phyloP scores from a whole-genome alignment of 2,329 filamentous ascomycete genomes.

The Hypocreales sp. region DNA sequence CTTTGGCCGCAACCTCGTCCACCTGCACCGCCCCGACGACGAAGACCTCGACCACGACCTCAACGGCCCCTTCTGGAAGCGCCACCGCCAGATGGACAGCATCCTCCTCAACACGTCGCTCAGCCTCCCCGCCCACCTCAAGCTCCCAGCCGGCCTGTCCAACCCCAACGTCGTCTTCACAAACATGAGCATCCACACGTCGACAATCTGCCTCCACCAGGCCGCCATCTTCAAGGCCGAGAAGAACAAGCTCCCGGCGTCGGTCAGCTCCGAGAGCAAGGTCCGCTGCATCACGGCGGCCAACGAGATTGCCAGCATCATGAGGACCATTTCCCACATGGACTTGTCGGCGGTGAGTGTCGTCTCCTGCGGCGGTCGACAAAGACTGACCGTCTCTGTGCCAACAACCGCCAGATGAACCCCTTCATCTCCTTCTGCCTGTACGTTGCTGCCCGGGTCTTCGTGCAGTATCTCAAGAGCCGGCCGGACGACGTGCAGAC shows the following conservation, averaged over 20 bases:
- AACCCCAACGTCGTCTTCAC: constrained; percentile 82
- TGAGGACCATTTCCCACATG: constrained; percentile 86
- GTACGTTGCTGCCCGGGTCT: constrained; percentile 89
- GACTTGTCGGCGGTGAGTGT: constrained; percentile 63
- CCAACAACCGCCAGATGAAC: constrained; percentile 53
- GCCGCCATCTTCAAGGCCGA: constrained; percentile 96
- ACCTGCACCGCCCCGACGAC: constrained; percentile 72
- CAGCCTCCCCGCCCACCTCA: constrained; percentile 64
- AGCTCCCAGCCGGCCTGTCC: constrained; percentile 58
- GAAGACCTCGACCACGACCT: constrained; percentile 76
- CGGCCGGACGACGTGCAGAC: constrained; percentile 71
- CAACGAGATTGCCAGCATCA: constrained; percentile 84
- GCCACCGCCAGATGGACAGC: constrained; percentile 78
- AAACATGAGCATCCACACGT: constrained; percentile 95
- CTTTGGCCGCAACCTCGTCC: constrained; percentile 80
- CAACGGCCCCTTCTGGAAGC: constrained; percentile 90
- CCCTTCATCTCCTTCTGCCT: constrained; percentile 91
- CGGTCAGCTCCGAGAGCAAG: constrained; percentile 79
- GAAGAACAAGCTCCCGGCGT: constrained; percentile 62
- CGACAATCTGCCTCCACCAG: constrained; percentile 93
- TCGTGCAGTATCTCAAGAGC: constrained; percentile 92
- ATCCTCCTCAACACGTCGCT: constrained; percentile 78
- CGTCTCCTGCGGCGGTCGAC: too few relatives aligned
- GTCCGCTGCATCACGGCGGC: constrained; percentile 85
- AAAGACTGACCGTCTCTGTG: too few relatives aligned